phyloP scores from a whole-genome alignment of 768 basidiomycete genomes.

The Tricholoma terreum region DNA sequence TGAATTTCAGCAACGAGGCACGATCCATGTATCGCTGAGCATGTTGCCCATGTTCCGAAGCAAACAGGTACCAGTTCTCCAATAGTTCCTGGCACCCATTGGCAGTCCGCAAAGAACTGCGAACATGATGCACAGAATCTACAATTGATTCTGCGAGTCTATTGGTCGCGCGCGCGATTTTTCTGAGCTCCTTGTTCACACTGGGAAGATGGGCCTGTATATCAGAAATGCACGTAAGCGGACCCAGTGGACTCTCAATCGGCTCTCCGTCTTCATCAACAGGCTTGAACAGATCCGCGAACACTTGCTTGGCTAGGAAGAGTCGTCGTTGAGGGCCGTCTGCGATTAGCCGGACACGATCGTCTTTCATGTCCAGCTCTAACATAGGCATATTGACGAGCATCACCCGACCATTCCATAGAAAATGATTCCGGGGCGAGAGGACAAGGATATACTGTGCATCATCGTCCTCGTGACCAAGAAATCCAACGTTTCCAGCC shows the following conservation, averaged over 20 bases:
- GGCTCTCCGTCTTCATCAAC: conserved; percentile 62
- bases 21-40: conserved; percentile 87
- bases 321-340: conserved; percentile 84
- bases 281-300: conserved; percentile 61
- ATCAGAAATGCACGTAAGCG: conserved; percentile 59
- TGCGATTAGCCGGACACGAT: conserved; percentile 87
- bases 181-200: conserved; percentile 86
- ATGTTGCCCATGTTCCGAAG: conserved; percentile 93
- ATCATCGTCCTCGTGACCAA: conserved; percentile 53
- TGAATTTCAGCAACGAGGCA: conserved; percentile 66
- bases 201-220: conserved; percentile 87
- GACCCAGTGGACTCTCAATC: conserved; percentile 38
- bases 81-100: conserved; percentile 78
- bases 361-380: conserved; percentile 81
- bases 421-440: conserved; percentile 80
- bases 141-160: conserved; percentile 91
- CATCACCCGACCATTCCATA: conserved; percentile 90
- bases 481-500: conserved; percentile 36
- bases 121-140: conserved; percentile 86
- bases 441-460: conserved; percentile 80
- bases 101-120: conserved; percentile 56
- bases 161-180: conserved; percentile 87
- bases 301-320: conserved; percentile 70
- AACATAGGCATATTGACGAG: conserved; percentile 71
- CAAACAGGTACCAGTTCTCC: conserved; percentile 93